phyloP scores from a whole-genome alignment of 306 rosid species.

The Vicia faba region DNA sequence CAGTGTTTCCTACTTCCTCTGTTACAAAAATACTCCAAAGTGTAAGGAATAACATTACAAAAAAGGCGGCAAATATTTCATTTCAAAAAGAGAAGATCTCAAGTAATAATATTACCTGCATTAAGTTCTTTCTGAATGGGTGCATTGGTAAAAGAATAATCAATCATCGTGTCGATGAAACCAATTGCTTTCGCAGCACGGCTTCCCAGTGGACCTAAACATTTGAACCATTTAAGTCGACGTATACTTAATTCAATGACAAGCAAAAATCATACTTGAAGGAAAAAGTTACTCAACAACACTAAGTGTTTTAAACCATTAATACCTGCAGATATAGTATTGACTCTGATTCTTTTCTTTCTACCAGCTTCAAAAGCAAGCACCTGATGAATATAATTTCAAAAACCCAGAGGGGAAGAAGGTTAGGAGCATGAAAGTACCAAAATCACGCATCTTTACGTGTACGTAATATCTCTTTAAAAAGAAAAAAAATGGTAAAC shows the following conservation, averaged over 20 bases:
- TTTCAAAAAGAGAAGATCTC: slow-evolving; percentile 22
- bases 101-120: slow-evolving; percentile 58
- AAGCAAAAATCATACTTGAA: too few species aligned
- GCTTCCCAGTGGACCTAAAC: slow-evolving; percentile 86
- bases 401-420: neutral
- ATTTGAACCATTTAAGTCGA: neutral
- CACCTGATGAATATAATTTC: slow-evolving; percentile 50
- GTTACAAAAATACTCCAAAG: slow-evolving; percentile 40
- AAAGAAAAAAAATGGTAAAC: slow-evolving; percentile 24
- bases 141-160: slow-evolving; percentile 80
- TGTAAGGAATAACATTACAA: neutral
- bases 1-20: slow-evolving; percentile 87
- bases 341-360: slow-evolving; percentile 80
- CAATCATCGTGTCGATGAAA: slow-evolving; percentile 94
- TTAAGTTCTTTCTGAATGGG: slow-evolving; percentile 83
- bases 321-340: slow-evolving; percentile 88
- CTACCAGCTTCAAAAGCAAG: slow-evolving; percentile 99
- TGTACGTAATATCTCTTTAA: neutral
- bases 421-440: neutral
- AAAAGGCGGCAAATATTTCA: neutral
- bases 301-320: neutral
- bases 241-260: too few species aligned
- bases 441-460: neutral
- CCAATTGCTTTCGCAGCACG: slow-evolving; percentile 98
- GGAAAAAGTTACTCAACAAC: neutral